phyloP scores from a whole-genome alignment of 2,329 filamentous ascomycete species.

The Fusarium fujikuroi region DNA sequence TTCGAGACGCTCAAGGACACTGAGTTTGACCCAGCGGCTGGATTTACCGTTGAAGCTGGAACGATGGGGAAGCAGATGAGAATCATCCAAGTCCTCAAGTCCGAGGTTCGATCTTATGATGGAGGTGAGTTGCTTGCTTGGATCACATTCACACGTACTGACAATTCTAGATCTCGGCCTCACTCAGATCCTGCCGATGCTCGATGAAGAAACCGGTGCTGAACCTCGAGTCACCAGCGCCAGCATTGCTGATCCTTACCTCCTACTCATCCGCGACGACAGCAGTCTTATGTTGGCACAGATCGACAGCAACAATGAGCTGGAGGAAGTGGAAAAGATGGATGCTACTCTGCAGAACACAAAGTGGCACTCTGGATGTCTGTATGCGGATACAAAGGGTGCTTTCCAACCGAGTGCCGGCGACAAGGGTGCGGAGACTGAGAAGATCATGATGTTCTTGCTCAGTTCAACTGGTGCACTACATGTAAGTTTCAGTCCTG shows the following conservation, averaged over 20 bases:
- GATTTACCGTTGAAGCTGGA: slow-evolving; percentile 85
- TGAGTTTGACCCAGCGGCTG: slow-evolving; percentile 92
- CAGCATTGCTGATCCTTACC: slow-evolving; percentile 87
- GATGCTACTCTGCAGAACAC: slow-evolving; percentile 66
- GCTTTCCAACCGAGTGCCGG: slow-evolving; percentile 59
- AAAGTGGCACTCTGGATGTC: slow-evolving; percentile 84
- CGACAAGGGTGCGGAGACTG: slow-evolving; percentile 53
- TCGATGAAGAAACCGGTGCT: slow-evolving; percentile 87
- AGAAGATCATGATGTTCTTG: slow-evolving; percentile 77
- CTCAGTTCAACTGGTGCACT: slow-evolving; percentile 79
- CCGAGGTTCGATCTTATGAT: slow-evolving; percentile 91
- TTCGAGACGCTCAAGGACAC: slow-evolving; percentile 82
- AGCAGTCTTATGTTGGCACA: slow-evolving; percentile 81
- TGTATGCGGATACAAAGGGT: slow-evolving; percentile 77
- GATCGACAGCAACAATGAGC: slow-evolving; percentile 80
- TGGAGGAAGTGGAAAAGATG: slow-evolving; percentile 81
- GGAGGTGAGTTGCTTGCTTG: slow-evolving; percentile 68
- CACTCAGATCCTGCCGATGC: slow-evolving; percentile 90
- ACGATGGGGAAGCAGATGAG: slow-evolving; percentile 82
- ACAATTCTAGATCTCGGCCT: slow-evolving; percentile 78
- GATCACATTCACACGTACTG: slow-evolving; percentile 13
- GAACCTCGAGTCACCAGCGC: slow-evolving; percentile 82
- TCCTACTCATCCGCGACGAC: slow-evolving; percentile 86
- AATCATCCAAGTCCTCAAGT: slow-evolving; percentile 87
- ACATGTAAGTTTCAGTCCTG: slow-evolving; percentile 65